Evolutionary conservation across 441 rosid species (phyloP), one percentile per base, ranked within the genome.

Genomic region (Hura crepitans): DNA sequence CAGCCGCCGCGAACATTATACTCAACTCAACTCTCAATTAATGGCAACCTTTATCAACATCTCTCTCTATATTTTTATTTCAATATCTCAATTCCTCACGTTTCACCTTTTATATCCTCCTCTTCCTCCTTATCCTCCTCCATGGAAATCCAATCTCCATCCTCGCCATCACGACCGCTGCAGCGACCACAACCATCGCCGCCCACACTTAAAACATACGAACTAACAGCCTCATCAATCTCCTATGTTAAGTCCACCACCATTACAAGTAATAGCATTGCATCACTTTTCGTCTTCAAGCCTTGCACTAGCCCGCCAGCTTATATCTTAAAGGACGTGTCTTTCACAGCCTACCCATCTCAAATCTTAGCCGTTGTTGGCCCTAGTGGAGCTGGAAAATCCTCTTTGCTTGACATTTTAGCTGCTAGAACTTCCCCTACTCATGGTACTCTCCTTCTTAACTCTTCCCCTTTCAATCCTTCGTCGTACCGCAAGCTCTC

Each of bases 351-450:
- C 61, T 81, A 78, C 72, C 96, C 97, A 1, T 78, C 90, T 53
- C 86, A 91, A 73, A 89, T 93, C 79, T 94, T 93, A 14, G 98
- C 98, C 81, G 68, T 93, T 11, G 98, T 93, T 62, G 98, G 98
- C 65, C 98, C 97, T 0, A 89, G 95, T 33, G 96, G 96, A 22
- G 97, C 97, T 8, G 98, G 97, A 31, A 93, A 93, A 74, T 93
- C 98, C 54, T 85, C 98, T 33, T 92, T 93, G 20, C 93, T 93
- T 3, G 98, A 93, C 78, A 91, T 93, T 64, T 81, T 93, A 20
- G 93, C 97, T 3, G 84, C 97, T 8, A 80, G 90, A 68, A 88
- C 87, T 23, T 82, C 97, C 11, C 92, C 98, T 7, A 76, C 94
- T 12, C 72, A 65, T 15, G 98, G 98, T 54, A 68, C 79, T 37